These are phyloP conservation scores for Cryptococcus sp. DNA, from an alignment of 1,284 basidiomycete species.

Conservation along the genomic window DNA sequence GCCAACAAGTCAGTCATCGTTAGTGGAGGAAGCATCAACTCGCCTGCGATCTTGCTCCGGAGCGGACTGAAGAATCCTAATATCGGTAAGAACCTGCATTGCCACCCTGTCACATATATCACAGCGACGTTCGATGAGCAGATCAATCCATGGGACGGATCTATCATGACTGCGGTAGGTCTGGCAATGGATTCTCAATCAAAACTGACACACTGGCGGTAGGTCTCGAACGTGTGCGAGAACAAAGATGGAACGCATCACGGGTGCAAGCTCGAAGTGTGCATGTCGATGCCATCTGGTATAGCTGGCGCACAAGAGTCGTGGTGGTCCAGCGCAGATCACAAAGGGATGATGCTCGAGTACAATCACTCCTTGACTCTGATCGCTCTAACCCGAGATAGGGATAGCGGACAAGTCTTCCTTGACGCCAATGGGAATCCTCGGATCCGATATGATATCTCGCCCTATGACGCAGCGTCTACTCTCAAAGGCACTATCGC, in stretches of 20 bases:
- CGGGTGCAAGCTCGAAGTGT: conserved; percentile 56
- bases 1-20: conserved; percentile 43
- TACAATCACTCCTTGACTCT: conserved; percentile 5
- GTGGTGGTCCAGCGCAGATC: conserved; percentile 45
- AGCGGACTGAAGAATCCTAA: conserved; percentile 53
- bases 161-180: conserved; percentile 55
- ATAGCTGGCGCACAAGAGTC: conserved; percentile 5
- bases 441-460: conserved; percentile 5
- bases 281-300: conserved; percentile 35
- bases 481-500: neutral
- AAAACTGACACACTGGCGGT: neutral
- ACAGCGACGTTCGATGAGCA: conserved; percentile 53
- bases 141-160: conserved; percentile 55
- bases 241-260: conserved; percentile 45
- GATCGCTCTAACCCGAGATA: conserved; percentile 3
- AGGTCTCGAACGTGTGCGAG: conserved; percentile 32
- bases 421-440: conserved; percentile 5
- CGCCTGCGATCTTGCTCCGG: conserved; percentile 55
- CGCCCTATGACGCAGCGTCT: conserved; percentile 5
- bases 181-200: neutral
- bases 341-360: conserved; percentile 49
- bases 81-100: conserved; percentile 54
- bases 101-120: conserved; percentile 55
- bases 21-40: conserved; percentile 53
- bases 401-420: conserved; percentile 4